A percentile compares a stretch with the other conserved stretches of the same genome.
These are phyloP conservation scores for Vigna reflexopilosa DNA, from an alignment of 306 rosid species.

Conservation along the genomic window DNA sequence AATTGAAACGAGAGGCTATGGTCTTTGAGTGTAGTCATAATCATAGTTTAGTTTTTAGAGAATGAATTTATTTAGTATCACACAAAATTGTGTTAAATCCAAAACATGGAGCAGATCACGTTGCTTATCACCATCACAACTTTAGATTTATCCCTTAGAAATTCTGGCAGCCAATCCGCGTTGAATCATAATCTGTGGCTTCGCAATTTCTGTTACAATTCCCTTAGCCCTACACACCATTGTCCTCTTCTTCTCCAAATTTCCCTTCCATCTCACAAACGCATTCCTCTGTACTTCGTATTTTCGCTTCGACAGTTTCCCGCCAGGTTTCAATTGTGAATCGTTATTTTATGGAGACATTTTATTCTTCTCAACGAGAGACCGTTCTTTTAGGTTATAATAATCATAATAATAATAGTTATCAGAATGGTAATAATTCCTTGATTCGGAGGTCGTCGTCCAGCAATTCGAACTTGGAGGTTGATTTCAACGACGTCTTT, in stretches of 20 bases:
- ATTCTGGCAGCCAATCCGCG: slow-evolving; percentile 52
- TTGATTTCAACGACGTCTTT: slow-evolving; percentile 86
- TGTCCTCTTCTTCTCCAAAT: neutral
- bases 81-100: slow-evolving; percentile 29
- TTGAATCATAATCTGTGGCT: slow-evolving; percentile 60
- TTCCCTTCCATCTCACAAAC: neutral
- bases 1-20: neutral
- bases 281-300: neutral
- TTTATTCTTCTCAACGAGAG: slow-evolving; percentile 54
- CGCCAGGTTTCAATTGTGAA: slow-evolving; percentile 50
- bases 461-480: slow-evolving; percentile 55
- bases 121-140: slow-evolving; percentile 9
- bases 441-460: slow-evolving; percentile 36
- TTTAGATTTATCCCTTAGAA: slow-evolving; percentile 39
- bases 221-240: neutral
- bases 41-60: neutral
- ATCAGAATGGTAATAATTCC: neutral
- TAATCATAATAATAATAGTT: neutral
- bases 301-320: slow-evolving; percentile 20
- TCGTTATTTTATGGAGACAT: slow-evolving; percentile 53
- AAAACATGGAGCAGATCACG: slow-evolving; percentile 34
- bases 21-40: neutral
- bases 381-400: slow-evolving; percentile 59
- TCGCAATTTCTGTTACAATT: slow-evolving; percentile 32
- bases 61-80: slow-evolving; percentile 44